A percentile compares a stretch with the other conserved stretches of the same genome.
Conservation (phyloP, 305 asterid genomes). For the Fraxinus xanthoxyloides region DNA sequence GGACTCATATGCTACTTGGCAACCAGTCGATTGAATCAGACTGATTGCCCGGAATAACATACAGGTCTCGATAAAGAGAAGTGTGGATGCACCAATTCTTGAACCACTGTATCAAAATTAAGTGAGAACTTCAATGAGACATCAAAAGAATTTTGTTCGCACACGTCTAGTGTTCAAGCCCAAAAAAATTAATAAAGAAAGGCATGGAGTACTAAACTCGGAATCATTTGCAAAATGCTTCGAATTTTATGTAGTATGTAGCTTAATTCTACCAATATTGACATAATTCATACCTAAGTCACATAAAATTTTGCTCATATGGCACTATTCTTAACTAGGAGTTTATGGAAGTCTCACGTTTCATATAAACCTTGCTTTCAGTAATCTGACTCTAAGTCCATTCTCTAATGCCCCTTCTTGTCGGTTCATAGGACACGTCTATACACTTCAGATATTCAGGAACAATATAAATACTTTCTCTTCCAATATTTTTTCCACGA, state of each 20-base stretch:
- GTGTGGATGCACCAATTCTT: conserved; percentile 20
- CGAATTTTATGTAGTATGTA: background rate
- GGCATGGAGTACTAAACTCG: background rate
- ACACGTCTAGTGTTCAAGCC: background rate
- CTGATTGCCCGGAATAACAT: conserved; percentile 63
- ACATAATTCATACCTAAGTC: background rate
- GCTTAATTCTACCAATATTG: conserved; percentile 9
- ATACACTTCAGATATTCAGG: background rate
- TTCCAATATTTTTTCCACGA: background rate
- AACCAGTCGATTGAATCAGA: conserved; percentile 63
- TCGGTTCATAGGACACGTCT: background rate
- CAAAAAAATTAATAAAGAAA: background rate
- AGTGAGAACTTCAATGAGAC: background rate
- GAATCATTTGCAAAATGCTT: background rate
- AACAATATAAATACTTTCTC: background rate
- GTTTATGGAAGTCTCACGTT: background rate
- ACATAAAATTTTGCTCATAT: background rate
- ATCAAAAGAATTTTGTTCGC: background rate
- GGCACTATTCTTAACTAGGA: background rate
- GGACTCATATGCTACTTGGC: conserved; percentile 69
- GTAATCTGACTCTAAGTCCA: background rate
- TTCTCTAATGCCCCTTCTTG: background rate
- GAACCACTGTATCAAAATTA: conserved; percentile 24
- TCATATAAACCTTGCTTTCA: background rate
- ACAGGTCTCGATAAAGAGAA: conserved; percentile 23